phyloP scores from a whole-genome alignment of 179 eudicot genomes.

The Amaranthus tricolor region DNA sequence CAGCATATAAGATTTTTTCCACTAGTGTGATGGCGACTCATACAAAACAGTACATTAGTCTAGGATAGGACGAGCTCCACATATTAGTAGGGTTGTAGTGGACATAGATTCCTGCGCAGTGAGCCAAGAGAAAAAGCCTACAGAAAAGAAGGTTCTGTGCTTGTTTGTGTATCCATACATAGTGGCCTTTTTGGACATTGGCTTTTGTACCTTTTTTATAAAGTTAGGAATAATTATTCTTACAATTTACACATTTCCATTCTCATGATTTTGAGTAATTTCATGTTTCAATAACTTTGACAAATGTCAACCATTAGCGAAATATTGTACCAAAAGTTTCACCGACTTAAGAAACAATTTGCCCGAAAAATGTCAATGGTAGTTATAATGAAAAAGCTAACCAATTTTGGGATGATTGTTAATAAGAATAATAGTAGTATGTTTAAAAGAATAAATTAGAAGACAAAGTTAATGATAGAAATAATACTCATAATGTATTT shows the following conservation, averaged over 20 bases:
- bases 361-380: not conserved
- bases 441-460: no score
- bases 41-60: no score
- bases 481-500: no score
- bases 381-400: no score
- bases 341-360: constrained; percentile 3
- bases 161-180: constrained; percentile 30
- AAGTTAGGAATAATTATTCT: not conserved
- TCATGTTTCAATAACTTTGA: not conserved
- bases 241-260: not conserved
- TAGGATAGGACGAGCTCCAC: not conserved
- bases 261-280: constrained; percentile 6
- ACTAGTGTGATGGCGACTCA: no score
- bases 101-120: not conserved
- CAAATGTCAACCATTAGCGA: constrained; percentile 15
- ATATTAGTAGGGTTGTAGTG: constrained; percentile 5
- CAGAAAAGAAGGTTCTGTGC: constrained; percentile 39
- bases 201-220: constrained; percentile 8
- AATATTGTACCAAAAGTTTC: constrained; percentile 8
- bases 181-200: constrained; percentile 17
- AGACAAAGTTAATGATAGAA: no score
- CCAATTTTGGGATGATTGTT: no score
- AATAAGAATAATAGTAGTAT: no score
- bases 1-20: no score
- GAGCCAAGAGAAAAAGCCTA: constrained; percentile 18